phyloP scores from a whole-genome alignment of 1,139 yeast genomes.

The Wickerhamomyces sp. region DNA sequence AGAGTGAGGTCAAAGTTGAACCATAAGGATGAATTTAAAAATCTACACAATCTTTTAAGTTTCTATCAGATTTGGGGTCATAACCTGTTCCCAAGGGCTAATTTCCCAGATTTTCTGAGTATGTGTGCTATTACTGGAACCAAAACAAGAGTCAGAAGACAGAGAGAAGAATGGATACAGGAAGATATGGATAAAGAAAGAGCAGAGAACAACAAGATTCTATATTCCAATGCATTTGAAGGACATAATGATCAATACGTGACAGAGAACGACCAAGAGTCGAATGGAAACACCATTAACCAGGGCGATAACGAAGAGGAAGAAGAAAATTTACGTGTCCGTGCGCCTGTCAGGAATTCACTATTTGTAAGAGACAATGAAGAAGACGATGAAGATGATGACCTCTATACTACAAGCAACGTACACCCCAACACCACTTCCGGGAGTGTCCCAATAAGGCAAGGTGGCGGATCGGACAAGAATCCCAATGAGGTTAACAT shows the following conservation, averaged over 20 bases:
- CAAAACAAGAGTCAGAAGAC: slow-evolving; percentile 2
- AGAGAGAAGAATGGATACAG: slow-evolving; percentile 13
- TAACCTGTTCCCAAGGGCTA: slow-evolving; percentile 71
- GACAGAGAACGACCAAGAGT: not conserved
- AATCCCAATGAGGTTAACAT: not conserved
- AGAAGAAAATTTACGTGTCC: not conserved
- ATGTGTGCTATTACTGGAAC: slow-evolving; percentile 18
- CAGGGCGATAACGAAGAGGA: not conserved
- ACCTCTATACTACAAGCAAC: not conserved
- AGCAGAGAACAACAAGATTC: not conserved
- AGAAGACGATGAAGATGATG: slow-evolving; percentile 8
- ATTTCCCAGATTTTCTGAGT: slow-evolving; percentile 53
- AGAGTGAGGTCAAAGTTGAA: slow-evolving; percentile 34
- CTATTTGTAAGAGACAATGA: slow-evolving; percentile 1
- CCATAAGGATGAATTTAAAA: slow-evolving; percentile 34
- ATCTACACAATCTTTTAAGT: slow-evolving; percentile 46
- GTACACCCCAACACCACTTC: not conserved
- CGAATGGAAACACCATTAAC: not conserved
- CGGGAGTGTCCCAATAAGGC: not conserved
- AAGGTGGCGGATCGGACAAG: not conserved
- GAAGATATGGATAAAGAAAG: slow-evolving; percentile 12
- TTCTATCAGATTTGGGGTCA: slow-evolving; percentile 87
- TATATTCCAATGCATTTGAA: not conserved
- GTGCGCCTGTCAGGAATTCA: not conserved
- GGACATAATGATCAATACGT: not conserved